A percentile compares a stretch with the other conserved stretches of the same genome.
Evolutionary conservation across 1,139 yeast genomes (phyloP).

Genomic region (Saccharomyces pastorianus): DNA sequence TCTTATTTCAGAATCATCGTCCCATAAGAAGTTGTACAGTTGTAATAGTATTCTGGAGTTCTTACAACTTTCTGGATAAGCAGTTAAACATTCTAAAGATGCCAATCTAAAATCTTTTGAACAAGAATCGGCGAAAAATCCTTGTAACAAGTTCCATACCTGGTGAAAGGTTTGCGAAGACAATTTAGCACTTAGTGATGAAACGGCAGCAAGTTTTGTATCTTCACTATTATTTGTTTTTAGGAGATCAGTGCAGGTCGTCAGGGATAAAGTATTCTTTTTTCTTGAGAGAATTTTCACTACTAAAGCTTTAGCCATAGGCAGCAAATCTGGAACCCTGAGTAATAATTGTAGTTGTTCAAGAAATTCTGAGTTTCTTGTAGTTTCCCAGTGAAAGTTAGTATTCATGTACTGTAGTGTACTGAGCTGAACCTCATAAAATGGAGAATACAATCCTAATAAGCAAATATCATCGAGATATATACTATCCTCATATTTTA

Average conservation of each 20-base stretch:
- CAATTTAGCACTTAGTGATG: conserved; percentile 42
- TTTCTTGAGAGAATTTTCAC: conserved; percentile 35
- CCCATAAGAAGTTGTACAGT: conserved; percentile 41
- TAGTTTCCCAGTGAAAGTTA: conserved; percentile 13
- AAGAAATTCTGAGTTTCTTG: conserved; percentile 12
- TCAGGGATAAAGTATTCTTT: conserved; percentile 15
- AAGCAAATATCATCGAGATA: conserved; percentile 27
- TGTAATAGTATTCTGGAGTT: conserved; percentile 20
- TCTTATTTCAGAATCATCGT: conserved; percentile 49
- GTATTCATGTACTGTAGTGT: conserved; percentile 33
- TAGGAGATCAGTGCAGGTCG: conserved; percentile 25
- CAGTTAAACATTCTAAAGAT: conserved; percentile 39
- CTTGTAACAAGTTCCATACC: conserved; percentile 33
- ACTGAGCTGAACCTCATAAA: conserved; percentile 44
- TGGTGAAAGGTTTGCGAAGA: conserved; percentile 18
- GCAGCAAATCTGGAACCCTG: conserved; percentile 33
- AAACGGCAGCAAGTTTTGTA: conserved; percentile 41
- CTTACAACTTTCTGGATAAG: conserved; percentile 19
- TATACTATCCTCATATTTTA: conserved; percentile 21
- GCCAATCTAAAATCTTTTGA: conserved; percentile 43
- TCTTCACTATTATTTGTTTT: conserved; percentile 36
- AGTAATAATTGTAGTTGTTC: conserved; percentile 30
- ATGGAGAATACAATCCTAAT: conserved; percentile 34
- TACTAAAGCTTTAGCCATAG: conserved; percentile 38
- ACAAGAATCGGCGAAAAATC: conserved; percentile 37